These are phyloP conservation scores for Desmodesmus armatus DNA, from an alignment of 139 green algal species.

Conservation along the genomic window DNA sequence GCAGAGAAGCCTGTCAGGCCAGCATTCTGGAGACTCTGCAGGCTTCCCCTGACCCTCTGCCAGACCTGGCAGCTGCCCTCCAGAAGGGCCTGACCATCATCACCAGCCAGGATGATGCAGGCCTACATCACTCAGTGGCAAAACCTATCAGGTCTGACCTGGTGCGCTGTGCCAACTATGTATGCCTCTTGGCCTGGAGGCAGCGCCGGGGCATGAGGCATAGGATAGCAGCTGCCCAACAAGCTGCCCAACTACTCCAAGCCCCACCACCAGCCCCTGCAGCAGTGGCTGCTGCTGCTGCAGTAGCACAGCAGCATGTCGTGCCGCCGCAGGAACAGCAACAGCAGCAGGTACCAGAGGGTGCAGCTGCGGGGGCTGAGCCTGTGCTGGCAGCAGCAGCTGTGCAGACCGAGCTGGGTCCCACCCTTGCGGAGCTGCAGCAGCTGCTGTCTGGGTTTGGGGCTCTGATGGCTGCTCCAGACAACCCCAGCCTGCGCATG, in stretches of 20 bases:
- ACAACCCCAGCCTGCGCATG: neutral
- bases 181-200: constrained; percentile 39
- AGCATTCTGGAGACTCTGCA: neutral
- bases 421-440: neutral
- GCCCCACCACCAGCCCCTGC: neutral
- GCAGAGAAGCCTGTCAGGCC: neutral
- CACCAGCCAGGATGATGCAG: neutral
- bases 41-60: constrained; percentile 21
- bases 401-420: constrained; percentile 13
- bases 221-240: neutral
- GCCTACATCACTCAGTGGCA: neutral
- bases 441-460: constrained; percentile 11
- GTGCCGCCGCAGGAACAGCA: constrained; percentile 21
- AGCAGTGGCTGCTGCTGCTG: neutral
- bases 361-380: neutral
- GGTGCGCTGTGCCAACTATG: constrained; percentile 11
- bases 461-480: neutral
- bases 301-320: neutral
- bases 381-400: neutral
- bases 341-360: neutral
- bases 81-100: constrained; percentile 2
- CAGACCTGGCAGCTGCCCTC: constrained; percentile 32
- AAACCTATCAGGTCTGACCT: neutral
- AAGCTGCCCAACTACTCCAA: neutral
- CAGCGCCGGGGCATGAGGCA: constrained; percentile 18